Evolutionary conservation across 2,329 filamentous ascomycete species (phyloP).

Genomic region (Colletotrichum horii): DNA sequence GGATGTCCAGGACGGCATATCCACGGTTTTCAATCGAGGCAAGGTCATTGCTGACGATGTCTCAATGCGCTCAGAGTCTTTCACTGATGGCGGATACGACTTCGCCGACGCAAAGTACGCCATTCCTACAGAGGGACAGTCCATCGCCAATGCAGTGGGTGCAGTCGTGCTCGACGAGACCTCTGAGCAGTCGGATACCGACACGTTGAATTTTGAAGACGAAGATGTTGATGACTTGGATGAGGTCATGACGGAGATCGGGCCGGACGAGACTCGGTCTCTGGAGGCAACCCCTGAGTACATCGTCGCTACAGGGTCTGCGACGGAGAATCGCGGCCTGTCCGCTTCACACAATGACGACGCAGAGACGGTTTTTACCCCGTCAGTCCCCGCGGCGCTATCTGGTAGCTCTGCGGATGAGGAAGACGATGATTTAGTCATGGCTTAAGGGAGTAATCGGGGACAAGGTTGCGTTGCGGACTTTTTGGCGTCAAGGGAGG

Average conservation of each 20-base stretch:
- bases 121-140: conserved; percentile 35
- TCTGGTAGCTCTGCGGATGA: not conserved
- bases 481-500: not conserved
- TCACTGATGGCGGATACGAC: conserved; percentile 33
- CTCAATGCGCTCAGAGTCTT: conserved; percentile 40
- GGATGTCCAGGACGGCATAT: conserved; percentile 44
- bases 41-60: conserved; percentile 38
- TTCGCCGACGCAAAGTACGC: conserved; percentile 39
- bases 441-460: not conserved
- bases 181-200: not conserved
- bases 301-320: not conserved
- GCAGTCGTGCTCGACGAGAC: conserved; percentile 5
- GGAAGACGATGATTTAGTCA: conserved; percentile 16
- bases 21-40: conserved; percentile 36
- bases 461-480: not conserved
- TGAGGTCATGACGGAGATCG: conserved; percentile 13
- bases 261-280: conserved; percentile 7
- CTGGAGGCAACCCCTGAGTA: not conserved
- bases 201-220: not conserved
- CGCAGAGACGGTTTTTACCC: not conserved
- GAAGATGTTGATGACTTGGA: not conserved
- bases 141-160: conserved; percentile 23
- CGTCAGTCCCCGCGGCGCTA: not conserved
- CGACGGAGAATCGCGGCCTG: not conserved
- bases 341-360: not conserved